Evolutionary conservation across 306 rosid genomes (phyloP).

Genomic region (Malus orientalis): DNA sequence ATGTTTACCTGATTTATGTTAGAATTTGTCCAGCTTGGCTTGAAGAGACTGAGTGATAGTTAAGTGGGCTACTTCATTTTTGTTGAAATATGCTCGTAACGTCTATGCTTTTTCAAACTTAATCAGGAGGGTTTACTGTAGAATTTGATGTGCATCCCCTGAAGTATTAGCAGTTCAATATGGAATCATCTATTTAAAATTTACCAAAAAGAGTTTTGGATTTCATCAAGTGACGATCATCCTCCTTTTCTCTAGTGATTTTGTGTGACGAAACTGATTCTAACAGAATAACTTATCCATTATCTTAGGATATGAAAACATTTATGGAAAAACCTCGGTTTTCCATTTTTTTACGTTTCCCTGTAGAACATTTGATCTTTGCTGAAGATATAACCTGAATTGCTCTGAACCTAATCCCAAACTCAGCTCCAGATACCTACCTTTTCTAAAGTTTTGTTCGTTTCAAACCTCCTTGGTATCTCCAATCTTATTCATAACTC

Average conservation of each 20-base stretch:
- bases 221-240: background rate
- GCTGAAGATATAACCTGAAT: background rate
- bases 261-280: background rate
- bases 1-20: background rate
- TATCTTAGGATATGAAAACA: background rate
- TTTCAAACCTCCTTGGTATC: background rate
- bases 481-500: background rate
- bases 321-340: background rate
- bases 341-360: conserved; percentile 2
- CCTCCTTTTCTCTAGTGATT: background rate
- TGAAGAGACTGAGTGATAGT: background rate
- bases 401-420: background rate
- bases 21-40: background rate
- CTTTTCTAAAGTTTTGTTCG: background rate
- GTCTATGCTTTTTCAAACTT: background rate
- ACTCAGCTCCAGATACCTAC: background rate
- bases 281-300: background rate
- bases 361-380: background rate
- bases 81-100: background rate
- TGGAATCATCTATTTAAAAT: background rate
- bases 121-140: background rate
- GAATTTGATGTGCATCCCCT: background rate
- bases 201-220: background rate
- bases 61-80: background rate
- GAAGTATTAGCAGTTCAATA: background rate